phyloP scores from a whole-genome alignment of 495 filamentous ascomycete species.

The Aspergillus biplanus region DNA sequence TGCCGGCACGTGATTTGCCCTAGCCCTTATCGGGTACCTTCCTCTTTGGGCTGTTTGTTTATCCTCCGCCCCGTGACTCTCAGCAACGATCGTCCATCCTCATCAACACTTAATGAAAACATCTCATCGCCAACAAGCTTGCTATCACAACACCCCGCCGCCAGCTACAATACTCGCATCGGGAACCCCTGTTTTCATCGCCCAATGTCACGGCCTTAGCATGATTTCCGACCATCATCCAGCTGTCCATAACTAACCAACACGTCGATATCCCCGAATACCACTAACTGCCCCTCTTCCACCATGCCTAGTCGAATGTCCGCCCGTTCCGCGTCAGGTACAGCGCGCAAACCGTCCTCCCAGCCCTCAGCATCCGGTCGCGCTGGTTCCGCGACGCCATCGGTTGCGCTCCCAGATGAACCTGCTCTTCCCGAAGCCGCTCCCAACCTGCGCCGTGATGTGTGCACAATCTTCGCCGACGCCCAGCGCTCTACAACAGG shows the following conservation, averaged over 20 bases:
- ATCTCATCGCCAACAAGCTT: neutral
- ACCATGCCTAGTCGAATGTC: constrained; percentile 67
- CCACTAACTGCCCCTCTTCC: constrained; percentile 23
- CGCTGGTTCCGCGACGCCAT: constrained; percentile 64
- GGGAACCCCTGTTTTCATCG: neutral
- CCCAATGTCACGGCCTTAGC: constrained; percentile 23
- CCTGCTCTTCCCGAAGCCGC: constrained; percentile 55
- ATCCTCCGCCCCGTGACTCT: constrained; percentile 34
- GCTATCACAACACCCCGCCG: neutral
- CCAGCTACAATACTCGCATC: neutral
- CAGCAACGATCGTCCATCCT: constrained; percentile 17
- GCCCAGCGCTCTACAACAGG: constrained; percentile 86
- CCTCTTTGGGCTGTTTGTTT: constrained; percentile 57
- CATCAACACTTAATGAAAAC: constrained; percentile 3
- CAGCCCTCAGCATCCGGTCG: constrained; percentile 61
- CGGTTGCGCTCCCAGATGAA: constrained; percentile 72
- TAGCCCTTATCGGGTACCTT: constrained; percentile 40
- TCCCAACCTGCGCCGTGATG: constrained; percentile 71
- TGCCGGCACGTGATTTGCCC: constrained; percentile 23
- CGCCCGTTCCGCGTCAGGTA: constrained; percentile 56
- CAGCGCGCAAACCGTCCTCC: constrained; percentile 60
- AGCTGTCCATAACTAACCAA: constrained; percentile 27
- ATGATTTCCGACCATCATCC: constrained; percentile 26
- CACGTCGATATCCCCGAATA: constrained; percentile 4
- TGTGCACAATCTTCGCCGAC: constrained; percentile 81